Base-by-base conservation (phyloP, 2,329 filamentous ascomycete species). In the Ramichloridium luteum region DNA sequence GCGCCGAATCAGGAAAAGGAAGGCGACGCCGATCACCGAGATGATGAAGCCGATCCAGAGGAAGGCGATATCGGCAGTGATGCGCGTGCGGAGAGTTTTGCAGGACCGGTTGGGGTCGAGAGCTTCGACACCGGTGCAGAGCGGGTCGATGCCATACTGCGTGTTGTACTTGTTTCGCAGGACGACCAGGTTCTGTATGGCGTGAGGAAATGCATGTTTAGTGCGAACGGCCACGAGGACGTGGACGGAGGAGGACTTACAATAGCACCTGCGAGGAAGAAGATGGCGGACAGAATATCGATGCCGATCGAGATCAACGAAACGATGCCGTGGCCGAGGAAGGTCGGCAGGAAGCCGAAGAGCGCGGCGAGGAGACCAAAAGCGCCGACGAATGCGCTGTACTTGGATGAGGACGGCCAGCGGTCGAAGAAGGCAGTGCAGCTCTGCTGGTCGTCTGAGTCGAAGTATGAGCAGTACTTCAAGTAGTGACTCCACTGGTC, bases 221-320 rank as follows among this genome's bases (percentile, higher is more conserved):
- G n/a, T n/a, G n/a, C n/a, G n/a, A n/a, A n/a, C n/a, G n/a, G n/a
- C n/a, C n/a, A n/a, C n/a, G n/a, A n/a, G 20, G n/a, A 23, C 20
- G 20, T 8, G n/a, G 8, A 23, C 20, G 20, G 8, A 12, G 17
- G 4, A 14, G 6, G 15, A 36, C 35, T 31, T 18, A 35, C 36
- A 15, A 39, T 37, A 10, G 37, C 40, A 6, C 38, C 38, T 13
- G 34, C 35, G 10, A 40, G 34, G 12, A 37, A 43, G 31, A 41
- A 41, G 20, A 43, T 31, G 2, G 40, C 32, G 13, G 40, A 38
- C 13, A 40, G 13, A 2, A 27, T 32, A 26, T 43, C 40, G 4
- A 40, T 13, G 2, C 16, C 36, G 8, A 38, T 12, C 3, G 28
- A 28, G 6, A 22, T 16, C 8, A 39, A 13, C 28, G 30, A 35